phyloP scores from a whole-genome alignment of 1,284 basidiomycete genomes.

The Entoloma clypeatum region DNA sequence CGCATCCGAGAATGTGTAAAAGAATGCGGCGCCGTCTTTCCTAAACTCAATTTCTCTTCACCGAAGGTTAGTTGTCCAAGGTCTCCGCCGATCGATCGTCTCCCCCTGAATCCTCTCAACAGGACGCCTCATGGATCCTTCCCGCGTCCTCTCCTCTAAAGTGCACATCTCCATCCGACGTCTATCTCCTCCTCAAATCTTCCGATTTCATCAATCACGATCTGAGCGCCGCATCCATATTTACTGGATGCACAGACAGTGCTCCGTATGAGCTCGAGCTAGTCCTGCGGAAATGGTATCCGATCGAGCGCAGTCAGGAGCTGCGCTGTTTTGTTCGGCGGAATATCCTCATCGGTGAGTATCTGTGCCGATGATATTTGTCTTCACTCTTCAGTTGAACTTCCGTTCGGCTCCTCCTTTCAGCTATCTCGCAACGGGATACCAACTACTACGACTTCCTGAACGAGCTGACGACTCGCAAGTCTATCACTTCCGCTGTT shows the following conservation, averaged over 20 bases:
- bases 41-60: conserved; percentile 92
- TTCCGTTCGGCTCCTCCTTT: conserved; percentile 1
- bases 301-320: conserved; percentile 80
- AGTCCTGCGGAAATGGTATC: conserved; percentile 90
- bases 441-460: conserved; percentile 87
- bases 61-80: conserved; percentile 61
- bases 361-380: conserved; percentile 3
- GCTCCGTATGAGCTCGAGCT: conserved; percentile 69
- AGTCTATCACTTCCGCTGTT: conserved; percentile 54
- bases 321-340: conserved; percentile 84
- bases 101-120: not conserved
- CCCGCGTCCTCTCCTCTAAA: conserved; percentile 83
- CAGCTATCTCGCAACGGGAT: conserved; percentile 90
- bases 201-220: conserved; percentile 90
- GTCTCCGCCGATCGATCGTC: not conserved
- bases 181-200: conserved; percentile 91
- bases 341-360: conserved; percentile 65
- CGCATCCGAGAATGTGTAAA: conserved; percentile 67
- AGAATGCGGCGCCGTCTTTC: conserved; percentile 83
- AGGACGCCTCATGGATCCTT: conserved; percentile 94
- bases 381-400: not conserved
- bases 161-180: conserved; percentile 84
- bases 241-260: conserved; percentile 49
- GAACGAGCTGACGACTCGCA: conserved; percentile 55
- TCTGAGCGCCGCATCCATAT: conserved; percentile 56